These are phyloP conservation scores for Vitis amurensis DNA, from an alignment of 164 flowering plant species.

Conservation along the genomic window DNA sequence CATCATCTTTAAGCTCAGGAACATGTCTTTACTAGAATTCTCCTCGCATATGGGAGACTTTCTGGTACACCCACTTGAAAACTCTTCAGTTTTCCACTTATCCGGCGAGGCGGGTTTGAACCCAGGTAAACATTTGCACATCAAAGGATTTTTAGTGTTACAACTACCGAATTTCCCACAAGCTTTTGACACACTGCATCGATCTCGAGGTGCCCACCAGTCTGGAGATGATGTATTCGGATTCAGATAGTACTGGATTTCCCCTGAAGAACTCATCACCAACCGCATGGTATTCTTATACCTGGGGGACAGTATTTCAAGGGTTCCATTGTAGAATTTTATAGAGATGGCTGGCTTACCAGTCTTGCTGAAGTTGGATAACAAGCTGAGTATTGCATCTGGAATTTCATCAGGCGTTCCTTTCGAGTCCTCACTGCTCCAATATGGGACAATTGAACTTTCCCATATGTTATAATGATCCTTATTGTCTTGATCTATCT, in stretches of 20 bases:
- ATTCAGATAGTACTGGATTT: conserved; percentile 1
- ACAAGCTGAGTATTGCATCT: not conserved
- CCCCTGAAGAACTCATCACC: conserved; percentile 25
- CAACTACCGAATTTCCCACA: conserved; percentile 27
- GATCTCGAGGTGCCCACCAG: conserved; percentile 19
- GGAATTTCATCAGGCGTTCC: not conserved
- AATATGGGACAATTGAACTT: not conserved
- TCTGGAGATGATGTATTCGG: not conserved
- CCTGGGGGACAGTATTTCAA: too few relatives aligned
- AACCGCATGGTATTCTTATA: conserved; percentile 12
- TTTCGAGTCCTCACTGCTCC: conserved; percentile 20
- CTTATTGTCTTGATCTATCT: not conserved
- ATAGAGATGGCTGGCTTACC: too few relatives aligned
- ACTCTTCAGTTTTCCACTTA: conserved; percentile 8
- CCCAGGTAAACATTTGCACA: conserved; percentile 26
- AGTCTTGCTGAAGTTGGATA: conserved; percentile 4
- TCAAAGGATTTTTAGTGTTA: not conserved
- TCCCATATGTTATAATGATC: conserved; percentile 5
- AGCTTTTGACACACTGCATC: conserved; percentile 10
- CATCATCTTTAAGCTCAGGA: conserved; percentile 13
- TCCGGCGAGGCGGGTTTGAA: conserved; percentile 8
- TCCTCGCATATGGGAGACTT: not conserved
- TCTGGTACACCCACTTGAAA: conserved; percentile 18
- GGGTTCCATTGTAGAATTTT: too few relatives aligned
- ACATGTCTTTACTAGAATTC: not conserved